phyloP scores from a whole-genome alignment of 768 basidiomycete species.

The Lentinula sp. region DNA sequence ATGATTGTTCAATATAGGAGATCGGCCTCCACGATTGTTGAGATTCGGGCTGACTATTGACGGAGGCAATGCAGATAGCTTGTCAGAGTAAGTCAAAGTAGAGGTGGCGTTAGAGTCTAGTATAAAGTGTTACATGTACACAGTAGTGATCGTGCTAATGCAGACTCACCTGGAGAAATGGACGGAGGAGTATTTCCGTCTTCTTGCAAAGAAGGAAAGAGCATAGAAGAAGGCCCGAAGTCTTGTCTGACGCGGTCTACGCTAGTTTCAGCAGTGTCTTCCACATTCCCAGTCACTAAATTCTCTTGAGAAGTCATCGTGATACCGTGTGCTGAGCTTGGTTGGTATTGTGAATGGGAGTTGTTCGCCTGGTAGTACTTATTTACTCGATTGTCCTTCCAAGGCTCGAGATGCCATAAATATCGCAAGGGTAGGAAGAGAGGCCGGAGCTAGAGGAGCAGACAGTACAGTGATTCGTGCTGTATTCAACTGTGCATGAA shows the following conservation, averaged over 20 bases:
- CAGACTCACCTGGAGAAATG: conserved; percentile 4
- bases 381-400: not conserved
- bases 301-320: not conserved
- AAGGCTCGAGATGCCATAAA: not conserved
- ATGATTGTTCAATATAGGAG: conserved; percentile 26
- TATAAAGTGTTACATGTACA: not conserved
- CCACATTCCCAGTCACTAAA: not conserved
- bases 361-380: not conserved
- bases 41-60: conserved; percentile 26
- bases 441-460: not conserved
- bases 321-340: not conserved
- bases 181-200: not conserved
- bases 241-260: not conserved
- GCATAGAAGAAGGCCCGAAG: not conserved
- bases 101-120: conserved; percentile 23
- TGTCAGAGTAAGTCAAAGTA: conserved; percentile 39
- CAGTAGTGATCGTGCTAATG: not conserved
- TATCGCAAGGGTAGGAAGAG: not conserved
- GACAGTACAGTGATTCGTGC: not conserved
- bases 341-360: not conserved
- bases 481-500: not conserved
- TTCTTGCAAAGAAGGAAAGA: not conserved
- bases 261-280: not conserved
- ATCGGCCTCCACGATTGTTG: conserved; percentile 6
- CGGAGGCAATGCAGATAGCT: conserved; percentile 34